Conservation (phyloP, 202 grass and related monocot genomes). For the Elaeis oleifera region DNA sequence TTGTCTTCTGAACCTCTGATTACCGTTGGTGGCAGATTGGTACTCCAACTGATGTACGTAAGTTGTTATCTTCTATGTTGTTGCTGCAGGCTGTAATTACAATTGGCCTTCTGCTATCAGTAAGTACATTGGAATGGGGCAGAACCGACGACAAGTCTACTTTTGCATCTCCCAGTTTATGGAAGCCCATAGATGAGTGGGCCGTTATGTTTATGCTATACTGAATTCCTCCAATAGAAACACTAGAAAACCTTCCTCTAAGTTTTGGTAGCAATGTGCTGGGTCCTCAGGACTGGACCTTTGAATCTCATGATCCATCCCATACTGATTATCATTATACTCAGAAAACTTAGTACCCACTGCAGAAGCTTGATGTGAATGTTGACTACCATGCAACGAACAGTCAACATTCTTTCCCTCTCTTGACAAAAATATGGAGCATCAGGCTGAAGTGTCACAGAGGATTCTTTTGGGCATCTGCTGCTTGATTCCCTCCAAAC, state of each 20-base stretch:
- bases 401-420: slow-evolving; percentile 12
- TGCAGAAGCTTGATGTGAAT: not conserved
- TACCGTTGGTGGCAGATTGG: slow-evolving; percentile 1
- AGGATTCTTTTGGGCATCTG: slow-evolving; percentile 36
- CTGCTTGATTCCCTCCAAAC: slow-evolving; percentile 25
- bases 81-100: not conserved
- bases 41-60: slow-evolving; percentile 3
- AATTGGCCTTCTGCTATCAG: not conserved
- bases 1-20: not conserved
- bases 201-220: not conserved
- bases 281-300: not conserved
- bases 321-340: slow-evolving; percentile 2
- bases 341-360: slow-evolving; percentile 5
- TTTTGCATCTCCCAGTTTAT: not conserved
- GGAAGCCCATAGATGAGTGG: not conserved
- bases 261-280: not conserved
- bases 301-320: not conserved
- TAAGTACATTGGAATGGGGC: not conserved
- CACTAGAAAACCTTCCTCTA: not conserved
- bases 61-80: not conserved
- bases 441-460: slow-evolving; percentile 21
- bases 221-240: not conserved
- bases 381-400: slow-evolving; percentile 18
- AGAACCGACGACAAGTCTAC: not conserved
- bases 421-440: slow-evolving; percentile 10